Base-by-base conservation (phyloP, 2,329 filamentous ascomycete genomes). In the Aspergillus sp. region DNA sequence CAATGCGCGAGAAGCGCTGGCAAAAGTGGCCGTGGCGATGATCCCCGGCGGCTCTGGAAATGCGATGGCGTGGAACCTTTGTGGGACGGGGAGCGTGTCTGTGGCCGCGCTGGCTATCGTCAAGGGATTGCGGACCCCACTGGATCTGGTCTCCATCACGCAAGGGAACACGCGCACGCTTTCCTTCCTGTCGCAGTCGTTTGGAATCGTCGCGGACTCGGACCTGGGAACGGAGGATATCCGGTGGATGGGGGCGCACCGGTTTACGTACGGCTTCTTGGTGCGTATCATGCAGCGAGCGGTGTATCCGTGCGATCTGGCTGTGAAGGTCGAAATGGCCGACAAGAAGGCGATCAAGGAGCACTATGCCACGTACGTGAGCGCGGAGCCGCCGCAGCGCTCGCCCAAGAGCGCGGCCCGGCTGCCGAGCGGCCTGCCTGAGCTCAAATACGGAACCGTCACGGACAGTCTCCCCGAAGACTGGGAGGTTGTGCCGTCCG, bases 1-100 rank as follows among this genome's bases (percentile, higher is more conserved):
- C 4, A 83, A 95, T 59, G 86, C 86, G 13, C 67, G 70, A 19
- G 72, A 72, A 34, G 91, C 89, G 0, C 63, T 98, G 39, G 64
- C 69, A 14, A 82, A 80, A 49, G 64, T 96, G 10, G 84, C 91
- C 1, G 78, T 98, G 2, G 80, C 79, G 14, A 85, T 94, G 52
- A 71, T 98, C 22, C 91, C 91, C 1, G 93, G 88, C 52, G 91
- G 91, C 10, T 91, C 84, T 30, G 91, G 91, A 4, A 98, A 98
- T 57, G 91, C 85, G 14, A 82, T 96, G 78, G 83, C 84, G 41
- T 80, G 82, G 64, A 96, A 95, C 57, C 64, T 93, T 29, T 86
- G 85, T 44, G 91, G 89, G 4, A 88, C 86, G 1, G 73, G 80
- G 42, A 78, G 74, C 42, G 73, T 82, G 6, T 82, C 78, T 38